A percentile compares a stretch with the other conserved stretches of the same genome.
Evolutionary conservation across 768 basidiomycete species (phyloP).

Genomic region (Suillus subluteus): DNA sequence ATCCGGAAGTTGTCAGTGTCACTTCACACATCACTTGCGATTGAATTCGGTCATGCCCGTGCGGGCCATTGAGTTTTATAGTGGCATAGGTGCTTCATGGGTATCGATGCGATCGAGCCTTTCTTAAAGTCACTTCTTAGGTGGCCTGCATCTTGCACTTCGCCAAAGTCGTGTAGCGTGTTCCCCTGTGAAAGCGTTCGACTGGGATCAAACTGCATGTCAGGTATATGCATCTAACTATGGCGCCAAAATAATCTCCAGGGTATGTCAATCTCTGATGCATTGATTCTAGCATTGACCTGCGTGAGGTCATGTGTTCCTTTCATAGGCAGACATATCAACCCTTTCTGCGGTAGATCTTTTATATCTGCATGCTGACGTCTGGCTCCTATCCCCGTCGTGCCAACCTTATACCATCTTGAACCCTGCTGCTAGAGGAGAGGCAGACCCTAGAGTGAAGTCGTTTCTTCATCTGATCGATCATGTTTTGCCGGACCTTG

Average conservation of each 20-base stretch:
- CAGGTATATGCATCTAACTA: constrained; percentile 70
- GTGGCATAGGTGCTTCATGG: constrained; percentile 69
- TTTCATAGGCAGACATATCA: constrained; percentile 59
- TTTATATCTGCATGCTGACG: constrained; percentile 49
- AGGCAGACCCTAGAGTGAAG: constrained; percentile 70
- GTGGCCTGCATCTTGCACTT: constrained; percentile 75
- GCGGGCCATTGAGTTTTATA: constrained; percentile 67
- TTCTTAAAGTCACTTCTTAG: constrained; percentile 37
- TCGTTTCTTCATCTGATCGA: constrained; percentile 77
- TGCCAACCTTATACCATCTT: constrained; percentile 86
- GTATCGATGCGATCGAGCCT: neutral
- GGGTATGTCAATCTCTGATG: constrained; percentile 40
- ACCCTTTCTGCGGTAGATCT: constrained; percentile 54
- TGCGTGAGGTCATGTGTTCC: neutral
- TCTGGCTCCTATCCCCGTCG: constrained; percentile 83
- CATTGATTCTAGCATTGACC: neutral
- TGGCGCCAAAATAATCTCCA: constrained; percentile 48
- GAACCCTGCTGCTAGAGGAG: constrained; percentile 72
- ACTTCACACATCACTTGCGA: no score
- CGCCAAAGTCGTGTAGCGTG: constrained; percentile 50
- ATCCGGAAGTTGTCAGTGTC: neutral
- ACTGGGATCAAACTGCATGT: constrained; percentile 80
- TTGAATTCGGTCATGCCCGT: constrained; percentile 10
- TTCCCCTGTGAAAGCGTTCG: constrained; percentile 67
- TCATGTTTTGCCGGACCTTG: constrained; percentile 63